These are phyloP conservation scores for Xylariaceae sp. DNA, from an alignment of 2,329 filamentous ascomycete species.

Conservation along the genomic window DNA sequence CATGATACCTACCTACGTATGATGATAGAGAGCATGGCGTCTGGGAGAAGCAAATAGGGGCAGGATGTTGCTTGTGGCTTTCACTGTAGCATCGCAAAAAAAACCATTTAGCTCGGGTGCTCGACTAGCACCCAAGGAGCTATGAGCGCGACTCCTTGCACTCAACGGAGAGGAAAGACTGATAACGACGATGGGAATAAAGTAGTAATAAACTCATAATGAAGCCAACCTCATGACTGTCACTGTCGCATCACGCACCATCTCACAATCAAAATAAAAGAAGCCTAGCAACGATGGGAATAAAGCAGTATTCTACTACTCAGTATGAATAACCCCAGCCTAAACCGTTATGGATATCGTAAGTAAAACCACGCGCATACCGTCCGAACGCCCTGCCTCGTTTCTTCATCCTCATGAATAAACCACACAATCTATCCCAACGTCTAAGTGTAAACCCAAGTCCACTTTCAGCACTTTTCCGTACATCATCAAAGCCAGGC, in stretches of 20 bases:
- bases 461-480: not conserved
- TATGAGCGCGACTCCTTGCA: not conserved
- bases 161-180: not conserved
- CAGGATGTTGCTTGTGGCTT: not conserved
- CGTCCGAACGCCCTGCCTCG: not conserved
- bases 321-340: not conserved
- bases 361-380: not conserved
- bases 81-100: too few species aligned
- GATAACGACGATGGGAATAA: too few species aligned
- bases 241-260: too few species aligned
- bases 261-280: too few species aligned
- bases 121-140: not conserved
- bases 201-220: too few species aligned
- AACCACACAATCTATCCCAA: too few species aligned
- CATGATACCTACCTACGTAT: not conserved
- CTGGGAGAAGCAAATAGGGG: not conserved
- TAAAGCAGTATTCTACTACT: not conserved
- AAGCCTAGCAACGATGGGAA: too few species aligned
- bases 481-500: too few species aligned
- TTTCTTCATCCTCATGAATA: not conserved
- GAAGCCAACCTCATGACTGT: too few species aligned
- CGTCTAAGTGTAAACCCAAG: not conserved
- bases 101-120: too few species aligned
- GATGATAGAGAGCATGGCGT: constrained; percentile 12
- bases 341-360: constrained; percentile 11